These are phyloP conservation scores for Atkinsonella hypoxylon DNA, from an alignment of 2,329 filamentous ascomycete species.

Conservation along the genomic window DNA sequence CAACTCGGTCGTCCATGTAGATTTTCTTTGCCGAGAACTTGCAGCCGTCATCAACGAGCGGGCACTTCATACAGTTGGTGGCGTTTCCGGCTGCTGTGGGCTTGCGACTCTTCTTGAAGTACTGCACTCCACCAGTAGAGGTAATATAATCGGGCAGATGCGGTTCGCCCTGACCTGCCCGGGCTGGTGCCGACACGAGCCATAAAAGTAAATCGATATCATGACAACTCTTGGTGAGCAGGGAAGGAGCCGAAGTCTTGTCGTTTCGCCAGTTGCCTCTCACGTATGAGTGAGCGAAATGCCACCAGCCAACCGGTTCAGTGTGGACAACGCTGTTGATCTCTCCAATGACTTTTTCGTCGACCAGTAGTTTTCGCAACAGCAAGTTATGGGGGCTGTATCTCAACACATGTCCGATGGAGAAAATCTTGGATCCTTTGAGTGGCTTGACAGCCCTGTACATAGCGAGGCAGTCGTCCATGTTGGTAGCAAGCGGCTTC, in stretches of 20 bases:
- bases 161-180: slow-evolving; percentile 32
- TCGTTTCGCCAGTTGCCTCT: slow-evolving; percentile 88
- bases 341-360: slow-evolving; percentile 69
- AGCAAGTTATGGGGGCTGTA: slow-evolving; percentile 90
- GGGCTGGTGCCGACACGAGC: slow-evolving; percentile 65
- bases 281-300: slow-evolving; percentile 85
- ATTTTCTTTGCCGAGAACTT: slow-evolving; percentile 77
- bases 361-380: slow-evolving; percentile 64
- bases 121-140: slow-evolving; percentile 64
- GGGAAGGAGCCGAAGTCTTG: slow-evolving; percentile 61
- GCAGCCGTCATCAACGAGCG: slow-evolving; percentile 55
- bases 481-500: slow-evolving; percentile 76
- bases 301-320: slow-evolving; percentile 93
- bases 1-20: slow-evolving; percentile 56
- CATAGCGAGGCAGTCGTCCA: slow-evolving; percentile 68
- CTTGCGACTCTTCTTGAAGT: slow-evolving; percentile 67
- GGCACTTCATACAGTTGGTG: slow-evolving; percentile 78
- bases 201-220: slow-evolving; percentile 90
- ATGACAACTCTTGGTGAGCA: slow-evolving; percentile 92
- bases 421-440: slow-evolving; percentile 48
- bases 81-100: slow-evolving; percentile 60
- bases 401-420: slow-evolving; percentile 84
- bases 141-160: slow-evolving; percentile 68
- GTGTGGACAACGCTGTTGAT: slow-evolving; percentile 80
- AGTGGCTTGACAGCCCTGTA: slow-evolving; percentile 41